phyloP scores from a whole-genome alignment of 306 rosid genomes.

The Psophocarpus tetragonolobus region DNA sequence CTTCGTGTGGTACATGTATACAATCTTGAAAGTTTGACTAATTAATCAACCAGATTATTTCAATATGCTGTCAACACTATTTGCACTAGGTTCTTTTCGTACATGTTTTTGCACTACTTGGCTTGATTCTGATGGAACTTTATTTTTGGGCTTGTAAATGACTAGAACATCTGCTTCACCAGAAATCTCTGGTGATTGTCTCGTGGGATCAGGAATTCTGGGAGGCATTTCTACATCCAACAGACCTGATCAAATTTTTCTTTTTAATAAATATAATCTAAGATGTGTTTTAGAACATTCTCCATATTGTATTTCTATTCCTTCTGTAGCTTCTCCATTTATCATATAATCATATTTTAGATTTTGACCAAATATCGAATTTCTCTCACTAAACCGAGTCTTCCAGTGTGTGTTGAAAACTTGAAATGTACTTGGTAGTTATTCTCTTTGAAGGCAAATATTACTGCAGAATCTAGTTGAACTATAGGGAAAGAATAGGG shows the following conservation, averaged over 20 bases:
- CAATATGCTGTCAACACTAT: background rate
- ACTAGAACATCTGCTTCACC: background rate
- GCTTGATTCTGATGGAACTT: background rate
- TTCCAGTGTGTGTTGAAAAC: background rate
- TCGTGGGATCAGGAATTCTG: background rate
- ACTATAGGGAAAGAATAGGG: background rate
- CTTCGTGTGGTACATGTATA: slow-evolving; percentile 23
- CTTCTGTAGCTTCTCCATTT: background rate
- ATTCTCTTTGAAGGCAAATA: no score
- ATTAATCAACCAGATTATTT: background rate
- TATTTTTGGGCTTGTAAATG: background rate
- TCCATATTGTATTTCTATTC: background rate
- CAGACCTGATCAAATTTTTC: background rate
- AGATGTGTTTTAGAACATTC: background rate
- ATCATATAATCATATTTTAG: background rate
- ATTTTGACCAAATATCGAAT: background rate
- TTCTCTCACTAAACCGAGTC: background rate
- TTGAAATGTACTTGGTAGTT: no score
- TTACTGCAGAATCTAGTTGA: background rate
- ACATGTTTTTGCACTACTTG: background rate
- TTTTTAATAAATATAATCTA: background rate
- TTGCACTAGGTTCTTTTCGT: background rate
- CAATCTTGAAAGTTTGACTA: slow-evolving; percentile 13
- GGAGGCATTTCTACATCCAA: background rate
- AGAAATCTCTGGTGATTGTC: background rate